These are phyloP conservation scores for Saccharum spontaneum DNA, from an alignment of 176 grass and related monocot species.

Conservation along the genomic window DNA sequence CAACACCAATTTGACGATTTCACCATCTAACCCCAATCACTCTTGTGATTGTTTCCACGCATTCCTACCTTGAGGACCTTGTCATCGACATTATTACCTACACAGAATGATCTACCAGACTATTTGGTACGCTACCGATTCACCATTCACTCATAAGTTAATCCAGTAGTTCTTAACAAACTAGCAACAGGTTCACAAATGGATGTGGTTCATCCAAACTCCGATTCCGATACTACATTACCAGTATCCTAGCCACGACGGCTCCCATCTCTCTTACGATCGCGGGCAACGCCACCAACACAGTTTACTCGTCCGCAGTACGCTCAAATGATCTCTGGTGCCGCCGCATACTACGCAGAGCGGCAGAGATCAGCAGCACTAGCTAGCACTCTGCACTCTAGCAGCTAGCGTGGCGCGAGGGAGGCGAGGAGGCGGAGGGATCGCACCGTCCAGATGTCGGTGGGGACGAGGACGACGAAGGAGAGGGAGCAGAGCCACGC, in stretches of 20 bases:
- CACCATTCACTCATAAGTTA: neutral
- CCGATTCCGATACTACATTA: neutral
- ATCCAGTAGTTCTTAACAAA: neutral
- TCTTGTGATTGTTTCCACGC: neutral
- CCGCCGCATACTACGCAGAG: neutral
- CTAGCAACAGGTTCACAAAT: neutral
- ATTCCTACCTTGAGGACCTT: neutral
- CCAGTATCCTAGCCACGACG: neutral
- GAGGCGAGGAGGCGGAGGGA: neutral
- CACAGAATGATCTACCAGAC: neutral
- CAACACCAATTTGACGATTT: neutral
- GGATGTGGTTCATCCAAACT: neutral
- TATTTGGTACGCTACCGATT: neutral
- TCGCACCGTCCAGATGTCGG: slow-evolving; percentile 90
- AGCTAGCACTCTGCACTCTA: neutral
- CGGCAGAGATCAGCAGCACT: neutral
- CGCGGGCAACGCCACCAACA: neutral
- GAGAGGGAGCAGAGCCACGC: slow-evolving; percentile 98
- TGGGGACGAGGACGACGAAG: slow-evolving; percentile 92
- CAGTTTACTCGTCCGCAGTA: neutral
- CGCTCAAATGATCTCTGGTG: neutral
- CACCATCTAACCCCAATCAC: neutral
- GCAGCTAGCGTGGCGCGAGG: neutral
- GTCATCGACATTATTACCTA: neutral
- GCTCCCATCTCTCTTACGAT: neutral